Conservation (phyloP, 768 basidiomycete genomes). For the Boletus pseudo-olivaceus region DNA sequence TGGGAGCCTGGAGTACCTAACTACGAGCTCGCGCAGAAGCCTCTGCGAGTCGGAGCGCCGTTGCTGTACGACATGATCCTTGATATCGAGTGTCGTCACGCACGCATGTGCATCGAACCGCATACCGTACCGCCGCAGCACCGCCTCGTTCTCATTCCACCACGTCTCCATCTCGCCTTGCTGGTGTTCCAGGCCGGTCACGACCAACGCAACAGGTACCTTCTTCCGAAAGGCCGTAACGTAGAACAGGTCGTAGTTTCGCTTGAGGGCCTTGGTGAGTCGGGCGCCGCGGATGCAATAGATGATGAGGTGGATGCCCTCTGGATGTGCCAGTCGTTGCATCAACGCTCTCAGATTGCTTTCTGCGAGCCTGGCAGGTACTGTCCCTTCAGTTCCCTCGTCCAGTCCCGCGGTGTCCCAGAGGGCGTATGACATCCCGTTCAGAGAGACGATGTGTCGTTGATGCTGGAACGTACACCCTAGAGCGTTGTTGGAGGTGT, state of each 20-base stretch:
- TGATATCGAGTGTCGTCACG: not conserved
- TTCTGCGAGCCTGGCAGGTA: not conserved
- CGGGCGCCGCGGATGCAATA: not conserved
- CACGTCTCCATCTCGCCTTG: constrained; percentile 20
- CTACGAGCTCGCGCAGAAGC: not conserved
- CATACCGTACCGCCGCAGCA: constrained; percentile 26
- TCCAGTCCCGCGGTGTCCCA: constrained; percentile 3
- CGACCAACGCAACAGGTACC: constrained; percentile 33
- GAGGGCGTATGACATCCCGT: not conserved
- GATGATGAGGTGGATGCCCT: not conserved
- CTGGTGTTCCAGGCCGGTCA: constrained; percentile 34
- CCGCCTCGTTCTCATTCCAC: constrained; percentile 25
- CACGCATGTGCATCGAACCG: constrained; percentile 17
- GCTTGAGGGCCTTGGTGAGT: constrained; percentile 4
- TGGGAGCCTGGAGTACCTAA: not conserved
- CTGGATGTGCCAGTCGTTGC: not conserved
- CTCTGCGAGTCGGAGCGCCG: not conserved
- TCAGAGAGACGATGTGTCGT: not conserved
- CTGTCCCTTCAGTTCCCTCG: not conserved
- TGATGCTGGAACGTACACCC: constrained; percentile 5
- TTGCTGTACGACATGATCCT: not conserved
- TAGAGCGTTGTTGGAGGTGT: not conserved
- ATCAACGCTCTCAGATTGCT: not conserved
- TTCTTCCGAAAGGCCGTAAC: constrained; percentile 30
- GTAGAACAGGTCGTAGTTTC: constrained; percentile 34